Evolutionary conservation across 2,329 filamentous ascomycete genomes (phyloP), one percentile per base, ranked within the genome.

Genomic region (Fusarium virguliforme): DNA sequence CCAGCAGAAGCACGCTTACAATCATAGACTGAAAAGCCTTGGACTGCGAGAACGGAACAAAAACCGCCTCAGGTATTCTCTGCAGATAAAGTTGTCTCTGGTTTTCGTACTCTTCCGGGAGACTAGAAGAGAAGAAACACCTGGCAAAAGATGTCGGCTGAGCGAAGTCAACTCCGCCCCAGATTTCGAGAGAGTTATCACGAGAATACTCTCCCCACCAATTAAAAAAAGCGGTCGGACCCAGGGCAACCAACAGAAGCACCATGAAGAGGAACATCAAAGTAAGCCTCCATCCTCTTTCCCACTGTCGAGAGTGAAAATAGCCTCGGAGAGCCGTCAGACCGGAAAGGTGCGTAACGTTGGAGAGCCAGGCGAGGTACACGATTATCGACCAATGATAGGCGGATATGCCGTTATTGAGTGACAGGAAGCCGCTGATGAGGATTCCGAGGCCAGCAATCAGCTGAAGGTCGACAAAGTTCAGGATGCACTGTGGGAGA

Each of bases 171-270:
- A 18, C 18, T 18, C 18, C 18, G 18, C 18, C 18, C 18, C 18
- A 18, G 18, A 18, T 18, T 18, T 18, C 18, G 18, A 18, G 18
- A 18, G 18, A 18, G 18, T 18, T 18, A 18, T 18, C 18, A 18
- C 18, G 18, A 18, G 18, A 18, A 18, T 18, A 18, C 18, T 18
- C 5, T 2, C 6, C 4, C 2, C 4, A 5, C 40, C 55, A 67
- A 12, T 65, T 41, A 28, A 68, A 68, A 22, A 59, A 65, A 8
- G 46, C 12, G 1, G 65, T 68, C 8, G 65, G 65, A 9, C 32
- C 46, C 13, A 65, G 9, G 2, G 65, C 53, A 4, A 51, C 26
- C 6, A 68, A 10, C 4, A 68, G 43, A 7, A 68, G 15, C 2
- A 59, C 30, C 1, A 48, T 15, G 22, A 68, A n/a, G 8, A 32